phyloP scores from a whole-genome alignment of 805 yeast species.

The Metschnikowia colocasiae region DNA sequence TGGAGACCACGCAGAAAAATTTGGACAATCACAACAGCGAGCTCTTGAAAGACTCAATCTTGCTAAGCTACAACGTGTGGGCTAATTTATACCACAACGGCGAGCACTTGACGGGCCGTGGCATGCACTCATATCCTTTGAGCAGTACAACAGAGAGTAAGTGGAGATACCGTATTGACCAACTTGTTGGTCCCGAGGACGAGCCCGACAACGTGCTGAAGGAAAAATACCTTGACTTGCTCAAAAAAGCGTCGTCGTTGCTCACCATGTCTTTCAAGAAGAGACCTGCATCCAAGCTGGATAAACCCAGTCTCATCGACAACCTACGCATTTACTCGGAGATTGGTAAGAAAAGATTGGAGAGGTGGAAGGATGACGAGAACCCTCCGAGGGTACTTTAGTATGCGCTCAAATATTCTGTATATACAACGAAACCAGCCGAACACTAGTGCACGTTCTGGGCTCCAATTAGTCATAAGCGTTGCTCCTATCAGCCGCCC shows the following conservation, averaged over 20 bases:
- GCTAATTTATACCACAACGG: constrained; percentile 21
- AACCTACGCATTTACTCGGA: constrained; percentile 23
- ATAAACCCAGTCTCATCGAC: constrained; percentile 8
- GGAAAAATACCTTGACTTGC: constrained; percentile 14
- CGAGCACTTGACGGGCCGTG: constrained; percentile 3
- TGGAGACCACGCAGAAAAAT: constrained; percentile 23
- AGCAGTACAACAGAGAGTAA: constrained; percentile 21
- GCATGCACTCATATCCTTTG: constrained; percentile 24
- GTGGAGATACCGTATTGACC: constrained; percentile 20
- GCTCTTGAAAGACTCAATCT: constrained; percentile 17
- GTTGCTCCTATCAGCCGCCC: neutral
- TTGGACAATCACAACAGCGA: constrained; percentile 25
- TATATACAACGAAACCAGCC: neutral
- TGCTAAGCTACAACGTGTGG: constrained; percentile 24
- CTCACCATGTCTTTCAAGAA: constrained; percentile 14
- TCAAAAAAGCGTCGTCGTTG: constrained; percentile 10
- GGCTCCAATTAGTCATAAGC: neutral
- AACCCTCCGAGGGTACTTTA: constrained; percentile 14
- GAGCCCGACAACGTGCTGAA: neutral
- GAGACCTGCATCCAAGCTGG: constrained; percentile 1
- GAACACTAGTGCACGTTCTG: neutral
- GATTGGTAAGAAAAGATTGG: constrained; percentile 26
- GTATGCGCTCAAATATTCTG: constrained; percentile 12
- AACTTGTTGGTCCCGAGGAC: neutral
- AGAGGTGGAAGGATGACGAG: constrained; percentile 26